These are phyloP conservation scores for Musa troglodytarum DNA, from an alignment of 176 grass and related monocot species.

Conservation along the genomic window DNA sequence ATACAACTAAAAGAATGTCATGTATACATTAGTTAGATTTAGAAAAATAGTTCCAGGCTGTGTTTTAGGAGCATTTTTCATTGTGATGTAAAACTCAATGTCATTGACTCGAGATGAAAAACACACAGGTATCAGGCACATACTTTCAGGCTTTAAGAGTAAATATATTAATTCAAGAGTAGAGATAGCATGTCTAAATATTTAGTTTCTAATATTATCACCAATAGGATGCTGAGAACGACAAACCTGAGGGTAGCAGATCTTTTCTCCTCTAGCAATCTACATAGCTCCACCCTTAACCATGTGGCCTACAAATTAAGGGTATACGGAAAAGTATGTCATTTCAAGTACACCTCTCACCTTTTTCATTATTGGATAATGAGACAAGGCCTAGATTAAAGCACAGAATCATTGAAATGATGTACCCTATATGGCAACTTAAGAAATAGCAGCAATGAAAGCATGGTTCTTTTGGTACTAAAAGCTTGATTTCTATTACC, in stretches of 20 bases:
- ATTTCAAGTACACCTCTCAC: neutral
- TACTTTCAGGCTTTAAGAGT: neutral
- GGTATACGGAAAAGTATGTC: neutral
- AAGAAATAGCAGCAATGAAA: too few relatives aligned
- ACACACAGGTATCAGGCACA: neutral
- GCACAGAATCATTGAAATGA: neutral
- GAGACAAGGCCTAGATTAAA: neutral
- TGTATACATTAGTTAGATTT: neutral
- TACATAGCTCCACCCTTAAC: constrained; percentile 88
- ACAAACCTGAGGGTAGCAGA: constrained; percentile 80
- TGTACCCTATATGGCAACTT: too few relatives aligned
- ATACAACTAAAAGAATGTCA: neutral
- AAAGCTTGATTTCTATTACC: neutral
- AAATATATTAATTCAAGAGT: neutral
- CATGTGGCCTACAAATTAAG: constrained; percentile 51
- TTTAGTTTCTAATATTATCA: neutral
- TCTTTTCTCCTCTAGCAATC: constrained; percentile 84
- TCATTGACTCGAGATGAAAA: neutral
- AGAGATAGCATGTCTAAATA: neutral
- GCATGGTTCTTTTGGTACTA: too few relatives aligned
- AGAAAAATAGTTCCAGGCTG: neutral
- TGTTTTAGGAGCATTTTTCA: neutral
- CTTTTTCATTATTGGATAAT: neutral
- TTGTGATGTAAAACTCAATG: neutral
- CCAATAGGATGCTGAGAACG: constrained; percentile 9